Base-by-base conservation (phyloP, 371 early-diverging fungal genomes). In the Choanephora cucurbitarum region DNA sequence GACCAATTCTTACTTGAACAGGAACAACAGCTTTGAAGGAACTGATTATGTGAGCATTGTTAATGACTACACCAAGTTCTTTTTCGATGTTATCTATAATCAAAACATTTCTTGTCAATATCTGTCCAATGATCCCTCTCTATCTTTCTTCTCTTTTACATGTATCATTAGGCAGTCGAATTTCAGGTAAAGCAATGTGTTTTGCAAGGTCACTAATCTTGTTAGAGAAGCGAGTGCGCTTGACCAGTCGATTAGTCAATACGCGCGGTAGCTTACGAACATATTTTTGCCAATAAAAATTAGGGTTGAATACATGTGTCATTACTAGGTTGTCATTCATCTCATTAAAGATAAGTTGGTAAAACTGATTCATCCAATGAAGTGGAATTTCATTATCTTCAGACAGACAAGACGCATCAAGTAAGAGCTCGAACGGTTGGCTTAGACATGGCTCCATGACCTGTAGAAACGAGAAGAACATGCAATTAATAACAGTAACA, bases 331-430 rank as follows among this genome's bases (percentile, higher is more conserved):
- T 69, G 21, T 80, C 66, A 13, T 73, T 69, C 13, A 78, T 70
- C 19, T 84, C 76, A 44, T 70, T 72, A 24, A 91, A 88, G 17
- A 93, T 54, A 7, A 91, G 73, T 50, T 86, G 87, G 33, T 84
- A 68, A 44, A 95, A 80, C 59, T 86, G 85, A 40, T 71, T 69
- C 17, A 91, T 50, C 85, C 89, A 90, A 54, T 88, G 86, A 13
- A 68, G 52, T 31, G 87, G 89, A 32, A 91, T 82, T 67, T 92
- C 92, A 67, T 88, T 87, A 6, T 80, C 83, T 14, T 75, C 75
- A 10, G 79, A 75, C 66, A 91, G 88, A 55, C 86, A 80, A 15
- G 92, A 88, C 21, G 87, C 60, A 64, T 95, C 95, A 44, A 95
- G 77, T 6, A 93, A 69, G 17, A 95, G 33, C 49, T 94, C 94